These are phyloP conservation scores for Solanum chaucha DNA, from an alignment of 257 asterid genomes.

Conservation along the genomic window DNA sequence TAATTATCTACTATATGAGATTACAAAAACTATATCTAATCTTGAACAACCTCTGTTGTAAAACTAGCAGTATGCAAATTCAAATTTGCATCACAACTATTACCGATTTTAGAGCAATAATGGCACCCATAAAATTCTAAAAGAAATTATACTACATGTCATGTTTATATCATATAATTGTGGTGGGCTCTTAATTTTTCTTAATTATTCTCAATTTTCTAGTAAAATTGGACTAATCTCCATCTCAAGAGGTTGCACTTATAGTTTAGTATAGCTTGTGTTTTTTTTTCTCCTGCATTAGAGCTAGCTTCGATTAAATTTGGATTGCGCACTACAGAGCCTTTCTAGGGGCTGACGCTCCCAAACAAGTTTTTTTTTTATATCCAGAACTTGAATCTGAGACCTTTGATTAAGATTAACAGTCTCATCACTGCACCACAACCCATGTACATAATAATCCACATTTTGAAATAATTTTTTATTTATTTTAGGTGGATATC, in stretches of 20 bases:
- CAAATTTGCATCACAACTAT: background rate
- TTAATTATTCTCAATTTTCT: background rate
- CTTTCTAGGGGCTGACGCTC: accelerated
- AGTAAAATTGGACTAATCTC: background rate
- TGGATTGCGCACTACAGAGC: accelerated
- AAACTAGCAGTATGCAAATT: background rate
- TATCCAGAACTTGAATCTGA: accelerated
- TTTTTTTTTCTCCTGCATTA: too few species aligned
- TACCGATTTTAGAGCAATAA: background rate
- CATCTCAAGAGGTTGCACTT: background rate
- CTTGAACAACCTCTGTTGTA: background rate
- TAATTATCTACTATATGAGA: background rate
- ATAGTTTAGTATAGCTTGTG: background rate
- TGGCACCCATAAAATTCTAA: background rate
- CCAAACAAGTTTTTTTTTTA: too few species aligned
- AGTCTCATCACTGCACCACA: background rate
- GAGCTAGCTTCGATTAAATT: too few species aligned
- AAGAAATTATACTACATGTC: background rate
- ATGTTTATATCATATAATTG: background rate
- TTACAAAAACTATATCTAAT: background rate
- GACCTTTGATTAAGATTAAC: too few species aligned
- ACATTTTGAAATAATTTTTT: too few species aligned
- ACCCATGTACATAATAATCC: too few species aligned
- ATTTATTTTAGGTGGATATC: background rate
- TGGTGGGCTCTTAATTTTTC: background rate